Conservation (phyloP, 768 basidiomycete genomes). For the Pluteus cervinus region DNA sequence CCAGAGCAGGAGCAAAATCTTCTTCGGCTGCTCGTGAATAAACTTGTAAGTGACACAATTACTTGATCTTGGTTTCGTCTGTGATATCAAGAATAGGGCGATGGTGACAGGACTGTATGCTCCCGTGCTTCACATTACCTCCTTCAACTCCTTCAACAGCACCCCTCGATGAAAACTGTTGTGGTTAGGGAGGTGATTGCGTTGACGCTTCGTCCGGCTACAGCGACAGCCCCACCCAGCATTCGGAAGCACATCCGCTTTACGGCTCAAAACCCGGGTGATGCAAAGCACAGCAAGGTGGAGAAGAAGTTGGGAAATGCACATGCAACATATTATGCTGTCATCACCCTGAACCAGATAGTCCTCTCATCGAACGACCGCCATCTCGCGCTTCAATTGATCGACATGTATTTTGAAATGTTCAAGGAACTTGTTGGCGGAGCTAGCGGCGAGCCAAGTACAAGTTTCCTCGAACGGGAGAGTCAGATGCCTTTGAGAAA, state of each 20-base stretch:
- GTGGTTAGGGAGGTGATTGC: constrained; percentile 83
- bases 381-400: constrained; percentile 69
- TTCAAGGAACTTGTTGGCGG: constrained; percentile 85
- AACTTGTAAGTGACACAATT: constrained; percentile 53
- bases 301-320: constrained; percentile 44
- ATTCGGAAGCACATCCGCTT: constrained; percentile 49
- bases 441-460: too few relatives aligned
- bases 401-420: constrained; percentile 91
- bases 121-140: constrained; percentile 88
- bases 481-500: constrained; percentile 17
- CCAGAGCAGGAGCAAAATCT: constrained; percentile 98
- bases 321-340: constrained; percentile 87
- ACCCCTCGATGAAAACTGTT: constrained; percentile 89
- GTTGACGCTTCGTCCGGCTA: constrained; percentile 63
- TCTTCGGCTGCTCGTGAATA: constrained; percentile 87
- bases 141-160: constrained; percentile 82
- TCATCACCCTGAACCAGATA: constrained; percentile 94
- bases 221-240: constrained; percentile 27
- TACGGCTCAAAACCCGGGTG: constrained; percentile 22
- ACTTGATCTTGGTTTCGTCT: constrained; percentile 1
- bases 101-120: constrained; percentile 80
- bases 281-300: too few relatives aligned
- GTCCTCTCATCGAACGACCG: constrained; percentile 64
- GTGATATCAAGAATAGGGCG: constrained; percentile 50
- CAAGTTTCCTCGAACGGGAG: too few relatives aligned